These are phyloP conservation scores for Cyclotella atomus DNA, from an alignment of 108 stramenopile genomes.

Conservation along the genomic window DNA sequence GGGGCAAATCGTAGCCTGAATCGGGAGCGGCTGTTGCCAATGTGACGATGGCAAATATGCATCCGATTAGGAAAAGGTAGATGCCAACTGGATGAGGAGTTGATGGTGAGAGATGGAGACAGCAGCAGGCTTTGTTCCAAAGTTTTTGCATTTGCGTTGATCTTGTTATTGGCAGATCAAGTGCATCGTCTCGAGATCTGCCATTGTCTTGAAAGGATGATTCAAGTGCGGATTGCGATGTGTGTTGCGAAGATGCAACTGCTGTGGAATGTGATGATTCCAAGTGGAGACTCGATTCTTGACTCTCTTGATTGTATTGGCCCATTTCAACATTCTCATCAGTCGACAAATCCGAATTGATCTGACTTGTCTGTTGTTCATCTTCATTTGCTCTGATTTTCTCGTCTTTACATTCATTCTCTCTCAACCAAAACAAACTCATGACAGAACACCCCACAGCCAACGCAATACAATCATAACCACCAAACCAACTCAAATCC, in stretches of 20 bases:
- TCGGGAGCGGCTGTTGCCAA: constrained; percentile 44
- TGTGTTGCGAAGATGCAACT: constrained; percentile 14
- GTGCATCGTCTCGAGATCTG: background rate
- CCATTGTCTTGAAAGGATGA: background rate
- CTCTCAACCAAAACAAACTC: constrained; percentile 54
- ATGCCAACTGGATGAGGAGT: constrained; percentile 66
- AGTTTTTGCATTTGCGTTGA: background rate
- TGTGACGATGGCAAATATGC: constrained; percentile 49
- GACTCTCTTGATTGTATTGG: background rate
- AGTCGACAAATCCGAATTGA: background rate
- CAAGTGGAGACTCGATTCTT: background rate
- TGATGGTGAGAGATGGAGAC: constrained; percentile 37
- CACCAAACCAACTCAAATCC: constrained; percentile 55
- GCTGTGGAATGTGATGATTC: constrained; percentile 7
- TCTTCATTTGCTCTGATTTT: background rate
- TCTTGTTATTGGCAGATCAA: background rate
- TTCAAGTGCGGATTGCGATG: background rate
- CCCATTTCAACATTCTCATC: constrained; percentile 13
- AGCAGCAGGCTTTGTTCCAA: constrained; percentile 38
- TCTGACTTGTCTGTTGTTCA: background rate
- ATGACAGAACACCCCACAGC: constrained; percentile 48
- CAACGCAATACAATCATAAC: constrained; percentile 61
- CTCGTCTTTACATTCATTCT: constrained; percentile 8
- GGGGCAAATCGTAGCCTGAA: constrained; percentile 52
- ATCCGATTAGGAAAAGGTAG: constrained; percentile 64